Evolutionary conservation across 2,329 filamentous ascomycete species (phyloP).

Genomic region (Plectosphaerella plurivora): DNA sequence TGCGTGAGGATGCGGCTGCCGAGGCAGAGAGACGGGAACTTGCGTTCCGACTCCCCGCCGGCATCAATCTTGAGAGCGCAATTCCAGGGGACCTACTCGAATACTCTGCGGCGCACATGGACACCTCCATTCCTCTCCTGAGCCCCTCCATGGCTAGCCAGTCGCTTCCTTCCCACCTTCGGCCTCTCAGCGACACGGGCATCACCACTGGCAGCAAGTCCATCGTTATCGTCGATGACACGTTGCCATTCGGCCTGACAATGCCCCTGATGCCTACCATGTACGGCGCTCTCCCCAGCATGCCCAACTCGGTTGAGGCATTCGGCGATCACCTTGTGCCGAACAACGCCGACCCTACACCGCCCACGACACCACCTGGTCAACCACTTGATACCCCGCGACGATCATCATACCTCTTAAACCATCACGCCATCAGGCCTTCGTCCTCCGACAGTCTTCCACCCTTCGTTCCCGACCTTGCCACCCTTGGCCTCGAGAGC

Average conservation of each 20-base stretch:
- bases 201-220: conserved; percentile 83
- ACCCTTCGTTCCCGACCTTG: conserved; percentile 42
- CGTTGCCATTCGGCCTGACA: conserved; percentile 43
- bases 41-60: conserved; percentile 1
- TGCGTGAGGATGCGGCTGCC: conserved; percentile 58
- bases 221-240: conserved; percentile 80
- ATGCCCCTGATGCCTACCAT: conserved; percentile 26
- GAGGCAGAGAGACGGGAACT: conserved; percentile 21
- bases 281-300: conserved; percentile 41
- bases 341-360: conserved; percentile 49
- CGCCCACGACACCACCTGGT: conserved; percentile 56
- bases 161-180: conserved; percentile 22
- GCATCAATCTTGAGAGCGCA: conserved; percentile 6
- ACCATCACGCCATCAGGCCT: conserved; percentile 35
- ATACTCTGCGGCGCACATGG: conserved; percentile 39
- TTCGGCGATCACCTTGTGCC: conserved; percentile 49
- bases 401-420: conserved; percentile 51
- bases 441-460: conserved; percentile 37
- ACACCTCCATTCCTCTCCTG: conserved; percentile 19
- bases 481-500: conserved; percentile 27
- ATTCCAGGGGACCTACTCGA: conserved; percentile 24
- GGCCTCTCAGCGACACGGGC: conserved; percentile 47
- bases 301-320: conserved; percentile 44
- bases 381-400: conserved; percentile 39
- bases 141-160: conserved; percentile 28